Base-by-base conservation (phyloP, 1,139 yeast species). In the Wickerhamiella pararugosa region DNA sequence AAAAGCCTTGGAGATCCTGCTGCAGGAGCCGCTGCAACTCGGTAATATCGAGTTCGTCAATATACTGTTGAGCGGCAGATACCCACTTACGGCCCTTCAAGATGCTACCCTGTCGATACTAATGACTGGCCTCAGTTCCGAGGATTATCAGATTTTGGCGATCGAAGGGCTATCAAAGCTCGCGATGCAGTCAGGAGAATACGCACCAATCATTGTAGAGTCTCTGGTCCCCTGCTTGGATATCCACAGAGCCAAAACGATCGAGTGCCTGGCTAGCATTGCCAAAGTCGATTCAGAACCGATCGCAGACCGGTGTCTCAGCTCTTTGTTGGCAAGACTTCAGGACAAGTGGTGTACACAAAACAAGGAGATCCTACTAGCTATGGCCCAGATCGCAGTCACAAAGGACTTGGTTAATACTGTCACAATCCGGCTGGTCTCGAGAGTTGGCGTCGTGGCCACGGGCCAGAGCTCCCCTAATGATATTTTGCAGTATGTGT, bases 201-300 rank as follows among this genome's bases (percentile, higher is more conserved):
- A 33, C 27, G 47, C 42, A 5, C 49, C 51, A 4, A 34, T 81
- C 43, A 63, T 83, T 6, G 71, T 80, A 29, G 83, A 76, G 46
- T 76, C 79, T 51, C 64, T 86, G 35, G 75, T 76, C 30, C 84
- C 77, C 55, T 79, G n/a, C 60, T 64, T 6, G 64, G 61, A 29
- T 65, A 64, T 26, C n/a, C 52, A 52, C 9, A 46, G 45, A 9
- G 26, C 35, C 6, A 64, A 69, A 1, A 66, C 71, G 7, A 57
- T 80, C 31, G 65, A 62, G 10, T 75, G 84, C 0, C 59, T 84
- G 43, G 66, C 70, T n/a, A 60, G 60, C 2, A 62, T 81, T 5
- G 64, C 76, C 38, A 53, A 56, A 32, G 50, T 53, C 3, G 59
- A 67, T 42, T 66, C 73, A 3, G 57, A 63, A 15, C 52, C 73